A percentile compares a stretch with the other conserved stretches of the same genome.
Evolutionary conservation across 2,329 filamentous ascomycete species (phyloP).

Genomic region (Cryoendolithus antarcticus): DNA sequence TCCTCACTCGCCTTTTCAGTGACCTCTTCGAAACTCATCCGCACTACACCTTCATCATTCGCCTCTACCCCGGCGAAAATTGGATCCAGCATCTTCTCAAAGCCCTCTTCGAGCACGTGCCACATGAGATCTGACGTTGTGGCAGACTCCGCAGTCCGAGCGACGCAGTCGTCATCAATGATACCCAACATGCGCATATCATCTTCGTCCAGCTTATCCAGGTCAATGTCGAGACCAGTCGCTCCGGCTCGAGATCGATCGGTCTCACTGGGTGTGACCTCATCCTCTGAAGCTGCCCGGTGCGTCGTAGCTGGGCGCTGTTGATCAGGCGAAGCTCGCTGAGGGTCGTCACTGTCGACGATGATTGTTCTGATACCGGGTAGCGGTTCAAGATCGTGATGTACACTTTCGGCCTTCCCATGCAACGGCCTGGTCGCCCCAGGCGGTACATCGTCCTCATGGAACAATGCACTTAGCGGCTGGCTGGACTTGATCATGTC

Average conservation of each 20-base stretch:
- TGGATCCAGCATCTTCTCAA: neutral
- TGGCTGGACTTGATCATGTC: slow-evolving; percentile 32
- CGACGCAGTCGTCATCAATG: neutral
- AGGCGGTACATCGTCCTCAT: slow-evolving; percentile 23
- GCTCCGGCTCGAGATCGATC: slow-evolving; percentile 46
- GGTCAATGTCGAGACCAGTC: slow-evolving; percentile 55
- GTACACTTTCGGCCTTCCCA: slow-evolving; percentile 23
- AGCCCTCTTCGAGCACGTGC: neutral
- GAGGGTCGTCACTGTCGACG: slow-evolving; percentile 38
- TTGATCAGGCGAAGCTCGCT: slow-evolving; percentile 30
- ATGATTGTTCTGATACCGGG: slow-evolving; percentile 40
- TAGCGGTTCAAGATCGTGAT: slow-evolving; percentile 18
- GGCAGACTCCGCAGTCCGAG: slow-evolving; percentile 1
- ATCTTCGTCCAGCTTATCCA: slow-evolving; percentile 45
- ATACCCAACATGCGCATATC: slow-evolving; percentile 35
- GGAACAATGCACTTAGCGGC: slow-evolving; percentile 34
- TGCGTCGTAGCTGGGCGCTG: slow-evolving; percentile 22
- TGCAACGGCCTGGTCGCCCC: slow-evolving; percentile 14
- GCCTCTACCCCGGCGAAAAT: neutral
- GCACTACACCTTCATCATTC: slow-evolving; percentile 50
- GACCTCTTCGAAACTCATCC: slow-evolving; percentile 69
- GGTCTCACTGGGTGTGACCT: neutral
- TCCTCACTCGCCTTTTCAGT: slow-evolving; percentile 54
- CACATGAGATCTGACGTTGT: slow-evolving; percentile 3
- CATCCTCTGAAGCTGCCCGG: slow-evolving; percentile 2